Base-by-base conservation (phyloP, 148 eudicot species). In the Rhododendron ovatum region DNA sequence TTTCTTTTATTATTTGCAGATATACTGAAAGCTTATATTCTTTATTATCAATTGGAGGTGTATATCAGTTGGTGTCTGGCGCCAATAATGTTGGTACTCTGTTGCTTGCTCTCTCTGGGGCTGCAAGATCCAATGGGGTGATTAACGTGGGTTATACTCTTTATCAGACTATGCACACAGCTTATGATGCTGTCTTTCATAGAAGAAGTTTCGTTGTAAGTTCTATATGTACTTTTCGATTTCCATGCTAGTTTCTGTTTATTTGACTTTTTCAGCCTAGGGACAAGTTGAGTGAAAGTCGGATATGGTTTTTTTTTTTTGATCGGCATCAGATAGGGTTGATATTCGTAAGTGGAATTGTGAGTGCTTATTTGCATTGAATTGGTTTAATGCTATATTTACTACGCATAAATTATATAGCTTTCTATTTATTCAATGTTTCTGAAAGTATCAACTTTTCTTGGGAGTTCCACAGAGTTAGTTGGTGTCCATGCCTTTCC, bases 21-120 rank as follows among this genome's bases (percentile, higher is more conserved):
- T 97, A 97, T 80, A 86, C 98, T 63, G 99, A 97, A 89, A 97
- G 98, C 87, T 90, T 97, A 86, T 97, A 94, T 93, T 92, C 99
- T 86, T 82, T 97, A 37, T 88, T 93, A 77, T 93, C 98, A 33
- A 88, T 95, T 86, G 99, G 99, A 86, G 99, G 98, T 78, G 45
- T 93, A 81, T 92, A 92, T 87, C 81, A 90, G 84, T 89, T 95
- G 82, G 87, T 94, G 89, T 87, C 86, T 37, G 96, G 98, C 78
- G 88, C 88, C 59, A 88, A 90, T 53, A 88, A 83, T 83, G 53
- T 84, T 75, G 91, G 96, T 22, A 86, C 88, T 83, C 85, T 93
- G 78, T 92, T 90, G 86, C 89, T 97, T 93, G 96, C 96, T 71
- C 87, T 97, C 75, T 93, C 99, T 88, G 96, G 94, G 48, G 89